A percentile compares a stretch with the other conserved stretches of the same genome.
These are phyloP conservation scores for Naganishia sp. DNA, from an alignment of 1,284 basidiomycete species.

Conservation along the genomic window DNA sequence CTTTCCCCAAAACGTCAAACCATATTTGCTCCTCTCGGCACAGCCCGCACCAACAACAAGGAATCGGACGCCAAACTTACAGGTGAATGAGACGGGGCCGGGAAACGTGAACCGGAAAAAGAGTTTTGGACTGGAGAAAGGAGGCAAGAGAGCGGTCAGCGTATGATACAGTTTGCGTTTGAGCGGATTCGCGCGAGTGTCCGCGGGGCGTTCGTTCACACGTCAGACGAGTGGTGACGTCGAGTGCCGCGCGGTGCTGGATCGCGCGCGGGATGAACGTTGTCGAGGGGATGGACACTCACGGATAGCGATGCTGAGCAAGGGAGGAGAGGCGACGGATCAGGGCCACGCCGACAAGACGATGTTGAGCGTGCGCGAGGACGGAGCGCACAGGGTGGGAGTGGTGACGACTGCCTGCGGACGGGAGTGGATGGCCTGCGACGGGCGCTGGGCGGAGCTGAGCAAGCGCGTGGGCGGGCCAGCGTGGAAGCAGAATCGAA, in stretches of 20 bases:
- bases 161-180: not conserved
- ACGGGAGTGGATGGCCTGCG: not conserved
- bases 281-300: not conserved
- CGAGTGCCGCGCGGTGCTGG: not conserved
- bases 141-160: constrained; percentile 32
- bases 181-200: not conserved
- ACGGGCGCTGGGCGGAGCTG: constrained; percentile 16
- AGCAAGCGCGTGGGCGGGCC: constrained; percentile 23
- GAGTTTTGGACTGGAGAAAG: constrained; percentile 14
- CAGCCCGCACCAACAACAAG: too few relatives aligned
- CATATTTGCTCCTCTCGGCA: not conserved
- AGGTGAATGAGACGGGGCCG: constrained; percentile 1
- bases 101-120: constrained; percentile 7
- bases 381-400: constrained; percentile 28
- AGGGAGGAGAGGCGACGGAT: not conserved
- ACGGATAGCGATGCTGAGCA: constrained; percentile 3
- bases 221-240: not conserved
- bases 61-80: constrained; percentile 8
- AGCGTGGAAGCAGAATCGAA: constrained; percentile 23
- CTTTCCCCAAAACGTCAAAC: not conserved
- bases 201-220: not conserved
- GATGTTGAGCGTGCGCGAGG: not conserved
- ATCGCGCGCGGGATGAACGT: not conserved
- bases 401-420: constrained; percentile 22
- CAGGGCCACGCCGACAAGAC: not conserved